Conservation (phyloP, 257 asterid genomes). For the Lantana camara region DNA sequence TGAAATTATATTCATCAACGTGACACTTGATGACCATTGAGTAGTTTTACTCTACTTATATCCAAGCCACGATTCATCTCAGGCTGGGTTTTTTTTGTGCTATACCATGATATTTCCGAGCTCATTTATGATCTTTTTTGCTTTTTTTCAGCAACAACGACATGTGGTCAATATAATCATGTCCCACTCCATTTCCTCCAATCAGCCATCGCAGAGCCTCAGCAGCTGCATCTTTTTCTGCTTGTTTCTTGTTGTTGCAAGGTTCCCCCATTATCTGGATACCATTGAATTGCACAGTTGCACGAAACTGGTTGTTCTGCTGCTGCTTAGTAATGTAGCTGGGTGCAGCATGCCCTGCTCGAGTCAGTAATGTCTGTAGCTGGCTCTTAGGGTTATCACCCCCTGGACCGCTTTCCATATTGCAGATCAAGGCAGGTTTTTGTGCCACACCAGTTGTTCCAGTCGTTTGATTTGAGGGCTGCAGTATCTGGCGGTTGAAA, state of each 20-base stretch:
- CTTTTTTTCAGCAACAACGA: slow-evolving; percentile 78
- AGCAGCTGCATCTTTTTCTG: slow-evolving; percentile 93
- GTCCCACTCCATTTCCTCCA: slow-evolving; percentile 48
- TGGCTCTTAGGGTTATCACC: slow-evolving; percentile 94
- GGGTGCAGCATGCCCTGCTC: slow-evolving; percentile 83
- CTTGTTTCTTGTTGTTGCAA: slow-evolving; percentile 86
- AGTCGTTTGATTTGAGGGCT: slow-evolving; percentile 37
- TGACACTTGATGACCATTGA: slow-evolving; percentile 4
- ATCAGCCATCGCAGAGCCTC: slow-evolving; percentile 87
- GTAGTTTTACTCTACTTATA: neutral
- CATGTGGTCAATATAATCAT: slow-evolving; percentile 54
- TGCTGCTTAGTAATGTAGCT: slow-evolving; percentile 68
- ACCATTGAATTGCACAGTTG: slow-evolving; percentile 75
- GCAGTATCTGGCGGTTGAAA: slow-evolving; percentile 52
- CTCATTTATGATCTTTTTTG: slow-evolving; percentile 65
- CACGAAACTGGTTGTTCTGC: slow-evolving; percentile 57
- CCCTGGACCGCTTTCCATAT: slow-evolving; percentile 77
- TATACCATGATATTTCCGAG: slow-evolving; percentile 17
- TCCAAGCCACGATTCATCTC: slow-evolving; percentile 2
- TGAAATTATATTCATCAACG: slow-evolving; percentile 8
- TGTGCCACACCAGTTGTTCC: slow-evolving; percentile 36
- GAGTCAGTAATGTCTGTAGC: slow-evolving; percentile 80
- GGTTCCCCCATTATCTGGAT: slow-evolving; percentile 75
- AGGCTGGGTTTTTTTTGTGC: slow-evolving; percentile 2
- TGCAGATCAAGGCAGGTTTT: slow-evolving; percentile 35